Percentiles rank a stretch among this genome's conserved stretches.
Conservation (phyloP, 1,284 basidiomycete species). For the Xanthoconium separans region DNA sequence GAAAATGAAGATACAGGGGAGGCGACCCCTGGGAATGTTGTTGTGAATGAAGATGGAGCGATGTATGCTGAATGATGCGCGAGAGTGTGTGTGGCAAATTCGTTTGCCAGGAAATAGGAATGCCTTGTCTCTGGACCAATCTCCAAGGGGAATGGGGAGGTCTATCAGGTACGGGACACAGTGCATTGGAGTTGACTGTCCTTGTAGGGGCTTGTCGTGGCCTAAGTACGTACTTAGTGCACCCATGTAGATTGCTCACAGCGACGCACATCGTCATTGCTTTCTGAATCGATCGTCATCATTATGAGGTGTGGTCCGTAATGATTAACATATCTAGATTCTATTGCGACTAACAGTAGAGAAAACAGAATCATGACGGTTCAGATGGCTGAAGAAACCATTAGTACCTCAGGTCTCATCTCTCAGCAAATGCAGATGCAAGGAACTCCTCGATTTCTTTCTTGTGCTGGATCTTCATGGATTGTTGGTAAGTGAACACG, state of each 20-base stretch:
- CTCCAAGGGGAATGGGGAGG: too few relatives aligned
- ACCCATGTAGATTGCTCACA: too few relatives aligned
- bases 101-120: background rate
- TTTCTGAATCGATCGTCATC: background rate
- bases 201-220: too few relatives aligned
- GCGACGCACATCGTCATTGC: too few relatives aligned
- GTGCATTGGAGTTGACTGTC: too few relatives aligned
- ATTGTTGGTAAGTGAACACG: background rate
- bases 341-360: slow-evolving; percentile 2
- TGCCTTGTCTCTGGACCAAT: too few relatives aligned
- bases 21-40: slow-evolving; percentile 13
- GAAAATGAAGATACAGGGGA: slow-evolving; percentile 25
- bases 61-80: slow-evolving; percentile 28
- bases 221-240: too few relatives aligned
- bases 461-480: slow-evolving; percentile 69
- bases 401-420: slow-evolving; percentile 3
- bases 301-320: background rate
- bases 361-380: background rate
- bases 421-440: slow-evolving; percentile 49
- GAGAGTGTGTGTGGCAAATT: background rate
- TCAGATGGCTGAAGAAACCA: background rate
- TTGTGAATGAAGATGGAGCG: slow-evolving; percentile 35
- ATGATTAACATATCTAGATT: slow-evolving; percentile 3
- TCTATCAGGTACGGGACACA: too few relatives aligned
- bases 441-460: slow-evolving; percentile 81